Percentiles rank a stretch among this genome's conserved stretches.
Evolutionary conservation across 441 rosid species (phyloP).

Genomic region (Pelargonium australe): DNA sequence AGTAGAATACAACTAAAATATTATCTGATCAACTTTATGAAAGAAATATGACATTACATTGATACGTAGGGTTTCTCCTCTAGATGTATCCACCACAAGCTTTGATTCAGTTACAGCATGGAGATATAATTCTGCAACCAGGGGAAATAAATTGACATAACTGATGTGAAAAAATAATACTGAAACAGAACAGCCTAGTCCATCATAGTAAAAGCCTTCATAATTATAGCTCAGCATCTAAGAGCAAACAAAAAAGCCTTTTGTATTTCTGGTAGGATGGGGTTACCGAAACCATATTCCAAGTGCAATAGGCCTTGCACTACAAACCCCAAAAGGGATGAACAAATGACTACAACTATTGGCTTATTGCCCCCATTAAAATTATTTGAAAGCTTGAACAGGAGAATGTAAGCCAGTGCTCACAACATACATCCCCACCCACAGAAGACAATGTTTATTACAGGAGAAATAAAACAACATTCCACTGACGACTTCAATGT

Average conservation of each 20-base stretch:
- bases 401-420: background rate
- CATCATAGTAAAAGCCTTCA: background rate
- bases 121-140: slow-evolving; percentile 63
- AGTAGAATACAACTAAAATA: background rate
- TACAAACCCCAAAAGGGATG: background rate
- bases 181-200: background rate
- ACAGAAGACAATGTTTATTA: background rate
- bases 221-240: background rate
- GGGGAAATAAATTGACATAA: slow-evolving; percentile 7
- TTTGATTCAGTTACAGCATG: slow-evolving; percentile 77
- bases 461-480: background rate
- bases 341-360: background rate
- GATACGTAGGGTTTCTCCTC: slow-evolving; percentile 83
- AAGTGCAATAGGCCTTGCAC: background rate
- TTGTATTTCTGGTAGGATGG: background rate
- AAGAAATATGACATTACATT: slow-evolving; percentile 44
- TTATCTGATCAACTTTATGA: background rate
- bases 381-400: background rate
- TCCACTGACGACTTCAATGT: background rate
- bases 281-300: background rate
- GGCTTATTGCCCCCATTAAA: background rate
- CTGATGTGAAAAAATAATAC: background rate
- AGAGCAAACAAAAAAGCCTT: background rate
- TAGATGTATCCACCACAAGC: slow-evolving; percentile 86
- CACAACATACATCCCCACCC: background rate